Evolutionary conservation across 805 yeast genomes (phyloP).

Genomic region (Dipodascus geniculatus): DNA sequence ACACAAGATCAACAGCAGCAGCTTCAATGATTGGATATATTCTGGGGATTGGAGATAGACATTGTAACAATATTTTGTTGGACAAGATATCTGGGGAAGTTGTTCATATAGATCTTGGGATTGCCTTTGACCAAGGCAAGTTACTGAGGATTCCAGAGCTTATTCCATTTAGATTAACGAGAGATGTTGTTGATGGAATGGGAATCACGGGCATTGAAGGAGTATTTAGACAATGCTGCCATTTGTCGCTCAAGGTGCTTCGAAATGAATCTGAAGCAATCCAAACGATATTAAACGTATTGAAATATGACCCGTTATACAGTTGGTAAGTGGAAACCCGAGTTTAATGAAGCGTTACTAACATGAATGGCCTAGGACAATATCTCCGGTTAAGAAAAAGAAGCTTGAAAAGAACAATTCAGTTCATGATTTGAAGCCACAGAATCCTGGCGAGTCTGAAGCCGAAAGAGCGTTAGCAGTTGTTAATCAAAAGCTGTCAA

Average conservation of each 20-base stretch:
- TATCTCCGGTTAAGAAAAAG: constrained; percentile 59
- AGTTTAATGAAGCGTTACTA: too few species aligned
- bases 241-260: constrained; percentile 56
- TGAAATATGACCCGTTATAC: constrained; percentile 86
- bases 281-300: constrained; percentile 68
- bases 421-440: constrained; percentile 13
- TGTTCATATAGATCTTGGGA: constrained; percentile 90
- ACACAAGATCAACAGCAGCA: constrained; percentile 70
- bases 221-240: constrained; percentile 59
- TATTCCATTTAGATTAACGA: constrained; percentile 84
- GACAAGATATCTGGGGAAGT: constrained; percentile 82
- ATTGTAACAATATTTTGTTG: constrained; percentile 78
- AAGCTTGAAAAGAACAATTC: constrained; percentile 25
- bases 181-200: constrained; percentile 87
- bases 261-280: constrained; percentile 58
- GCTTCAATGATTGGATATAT: constrained; percentile 80
- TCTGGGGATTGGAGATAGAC: constrained; percentile 91
- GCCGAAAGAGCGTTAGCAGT: constrained; percentile 68
- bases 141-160: constrained; percentile 78
- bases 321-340: constrained; percentile 47
- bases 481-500: constrained; percentile 62
- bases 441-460: constrained; percentile 30
- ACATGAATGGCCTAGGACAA: constrained; percentile 25
- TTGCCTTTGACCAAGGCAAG: constrained; percentile 91
- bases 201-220: constrained; percentile 85